A percentile compares a stretch with the other conserved stretches of the same genome.
phyloP scores from a whole-genome alignment of 2,329 filamentous ascomycete genomes.

The Colletotrichum endophyticum region DNA sequence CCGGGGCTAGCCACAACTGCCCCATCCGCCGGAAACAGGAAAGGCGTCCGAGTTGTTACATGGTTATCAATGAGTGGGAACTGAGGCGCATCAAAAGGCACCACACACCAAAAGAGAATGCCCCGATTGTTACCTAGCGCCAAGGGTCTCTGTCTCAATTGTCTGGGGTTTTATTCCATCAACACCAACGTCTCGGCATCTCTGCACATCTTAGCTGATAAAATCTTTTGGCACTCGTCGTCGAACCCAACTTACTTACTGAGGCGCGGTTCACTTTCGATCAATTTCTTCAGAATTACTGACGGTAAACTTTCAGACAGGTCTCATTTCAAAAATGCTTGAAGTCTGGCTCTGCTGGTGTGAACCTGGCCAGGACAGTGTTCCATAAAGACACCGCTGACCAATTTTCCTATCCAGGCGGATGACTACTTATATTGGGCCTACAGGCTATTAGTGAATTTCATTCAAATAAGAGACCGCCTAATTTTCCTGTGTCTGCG shows the following conservation, averaged over 20 bases:
- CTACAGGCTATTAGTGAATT: no score
- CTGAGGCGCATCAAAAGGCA: not conserved
- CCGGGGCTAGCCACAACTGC: not conserved
- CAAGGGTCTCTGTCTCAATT: not conserved
- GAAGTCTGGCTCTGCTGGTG: not conserved
- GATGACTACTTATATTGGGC: no score
- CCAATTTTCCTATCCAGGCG: no score
- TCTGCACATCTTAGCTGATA: not conserved
- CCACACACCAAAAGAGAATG: not conserved
- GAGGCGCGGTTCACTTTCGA: not conserved
- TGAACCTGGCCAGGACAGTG: not conserved
- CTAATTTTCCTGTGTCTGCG: no score
- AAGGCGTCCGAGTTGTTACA: not conserved
- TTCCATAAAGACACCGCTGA: not conserved
- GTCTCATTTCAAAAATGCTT: not conserved
- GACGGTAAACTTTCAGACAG: not conserved
- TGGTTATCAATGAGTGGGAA: not conserved
- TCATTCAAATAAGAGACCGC: no score
- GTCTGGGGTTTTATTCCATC: not conserved
- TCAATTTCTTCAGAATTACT: not conserved
- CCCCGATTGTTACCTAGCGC: not conserved
- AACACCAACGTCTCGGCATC: not conserved
- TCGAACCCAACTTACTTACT: not conserved
- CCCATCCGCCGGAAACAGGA: constrained; percentile 7
- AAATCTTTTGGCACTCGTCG: not conserved